Evolutionary conservation across 1,284 basidiomycete species (phyloP).

Genomic region (Inonotus hispidus): DNA sequence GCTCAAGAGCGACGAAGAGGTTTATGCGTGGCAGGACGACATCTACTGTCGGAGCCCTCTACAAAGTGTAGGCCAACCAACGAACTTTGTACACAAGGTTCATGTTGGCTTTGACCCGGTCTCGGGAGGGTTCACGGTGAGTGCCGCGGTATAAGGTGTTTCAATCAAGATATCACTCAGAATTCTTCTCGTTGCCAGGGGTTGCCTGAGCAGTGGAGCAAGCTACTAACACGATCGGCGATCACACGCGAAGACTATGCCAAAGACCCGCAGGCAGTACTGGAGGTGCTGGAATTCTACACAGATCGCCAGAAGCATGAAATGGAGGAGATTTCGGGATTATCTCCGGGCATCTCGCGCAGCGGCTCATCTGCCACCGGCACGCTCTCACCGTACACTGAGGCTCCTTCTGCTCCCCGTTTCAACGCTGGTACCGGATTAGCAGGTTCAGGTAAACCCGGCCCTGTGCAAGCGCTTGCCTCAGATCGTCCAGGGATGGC

Average conservation of each 20-base stretch:
- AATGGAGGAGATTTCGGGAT: slow-evolving; percentile 61
- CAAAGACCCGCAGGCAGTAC: slow-evolving; percentile 93
- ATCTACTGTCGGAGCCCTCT: slow-evolving; percentile 90
- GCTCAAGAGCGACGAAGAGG: slow-evolving; percentile 90
- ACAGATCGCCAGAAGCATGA: slow-evolving; percentile 96
- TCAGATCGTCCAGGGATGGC: slow-evolving; percentile 39
- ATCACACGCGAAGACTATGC: slow-evolving; percentile 98
- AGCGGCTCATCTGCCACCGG: slow-evolving; percentile 24
- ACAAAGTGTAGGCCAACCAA: slow-evolving; percentile 91
- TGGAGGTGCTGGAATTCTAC: slow-evolving; percentile 98
- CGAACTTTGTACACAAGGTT: slow-evolving; percentile 97
- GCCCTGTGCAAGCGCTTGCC: slow-evolving; percentile 31
- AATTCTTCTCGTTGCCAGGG: slow-evolving; percentile 46
- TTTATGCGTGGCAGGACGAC: slow-evolving; percentile 97
- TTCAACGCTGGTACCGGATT: slow-evolving; percentile 86
- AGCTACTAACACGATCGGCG: slow-evolving; percentile 90
- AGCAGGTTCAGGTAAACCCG: slow-evolving; percentile 51
- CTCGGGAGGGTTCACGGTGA: slow-evolving; percentile 87
- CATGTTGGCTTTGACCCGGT: slow-evolving; percentile 97
- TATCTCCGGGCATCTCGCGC: slow-evolving; percentile 23
- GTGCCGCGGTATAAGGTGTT: slow-evolving; percentile 23
- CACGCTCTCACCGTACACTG: slow-evolving; percentile 31
- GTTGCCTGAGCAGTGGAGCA: slow-evolving; percentile 95
- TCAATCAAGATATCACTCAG: slow-evolving; percentile 1
- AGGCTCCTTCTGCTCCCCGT: slow-evolving; percentile 51